A percentile compares a stretch with the other conserved stretches of the same genome.
phyloP scores from a whole-genome alignment of 768 basidiomycete genomes.

The Tricholoma bakamatsutake region DNA sequence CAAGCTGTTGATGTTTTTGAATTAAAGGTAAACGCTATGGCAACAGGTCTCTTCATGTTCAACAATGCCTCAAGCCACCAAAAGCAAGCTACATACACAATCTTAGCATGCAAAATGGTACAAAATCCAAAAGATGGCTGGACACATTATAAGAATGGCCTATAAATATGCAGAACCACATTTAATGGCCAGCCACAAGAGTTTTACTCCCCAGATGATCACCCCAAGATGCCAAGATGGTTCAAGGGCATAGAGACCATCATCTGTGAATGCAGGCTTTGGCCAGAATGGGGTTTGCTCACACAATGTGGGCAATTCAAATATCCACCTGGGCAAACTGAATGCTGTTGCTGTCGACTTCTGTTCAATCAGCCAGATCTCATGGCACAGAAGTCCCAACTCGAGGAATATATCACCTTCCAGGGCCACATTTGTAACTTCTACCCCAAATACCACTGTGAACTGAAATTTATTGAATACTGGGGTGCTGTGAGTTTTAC shows the following conservation, averaged over 20 bases:
- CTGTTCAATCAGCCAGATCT: constrained; percentile 17
- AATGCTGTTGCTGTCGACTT: constrained; percentile 14
- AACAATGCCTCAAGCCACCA: no score
- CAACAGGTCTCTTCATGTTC: no score
- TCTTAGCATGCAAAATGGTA: constrained; percentile 23
- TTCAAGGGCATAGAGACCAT: constrained; percentile 33
- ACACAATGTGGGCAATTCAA: constrained; percentile 21
- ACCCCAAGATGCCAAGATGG: constrained; percentile 22
- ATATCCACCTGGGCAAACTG: constrained; percentile 10
- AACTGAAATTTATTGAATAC: no score
- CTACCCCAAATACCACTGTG: constrained; percentile 31
- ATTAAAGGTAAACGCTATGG: no score
- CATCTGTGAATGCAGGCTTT: constrained; percentile 15
- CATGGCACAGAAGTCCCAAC: no score
- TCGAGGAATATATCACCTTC: constrained; percentile 16
- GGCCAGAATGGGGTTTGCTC: constrained; percentile 12
- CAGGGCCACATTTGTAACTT: constrained; percentile 26
- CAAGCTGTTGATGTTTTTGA: no score
- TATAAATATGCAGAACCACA: constrained; percentile 15
- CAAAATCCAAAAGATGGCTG: no score
- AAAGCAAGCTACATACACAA: constrained; percentile 19
- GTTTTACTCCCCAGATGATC: constrained; percentile 27
- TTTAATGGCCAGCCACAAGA: constrained; percentile 20
- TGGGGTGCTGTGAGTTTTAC: constrained; percentile 18
- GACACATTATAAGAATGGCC: constrained; percentile 8